Base-by-base conservation (phyloP, 805 yeast genomes). In the Lachancea mirantina region DNA sequence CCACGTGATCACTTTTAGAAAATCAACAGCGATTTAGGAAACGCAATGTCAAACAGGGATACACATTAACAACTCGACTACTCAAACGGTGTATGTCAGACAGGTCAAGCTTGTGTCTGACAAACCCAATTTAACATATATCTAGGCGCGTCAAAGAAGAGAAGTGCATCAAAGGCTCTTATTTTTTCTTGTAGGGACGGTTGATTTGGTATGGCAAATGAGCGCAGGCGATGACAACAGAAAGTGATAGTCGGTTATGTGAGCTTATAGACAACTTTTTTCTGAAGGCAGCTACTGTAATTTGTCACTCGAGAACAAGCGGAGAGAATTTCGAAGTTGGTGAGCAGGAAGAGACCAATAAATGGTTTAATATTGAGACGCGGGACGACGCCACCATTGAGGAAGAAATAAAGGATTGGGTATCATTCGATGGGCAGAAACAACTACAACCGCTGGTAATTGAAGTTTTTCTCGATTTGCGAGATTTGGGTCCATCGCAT, bases 391-490 rank as follows among this genome's bases (percentile, higher is more conserved):
- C 28, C 4, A 14, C 10, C 3, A 14, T 38, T 13, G 41, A 34
- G 19, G 21, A 28, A 4, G 38, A 34, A 19, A 67, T 67, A 34
- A 74, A 74, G 49, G 70, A 68, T 45, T 81, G 89, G 89, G 76
- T 76, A 50, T 70, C 76, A 47, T 49, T 76, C 14, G 73, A 74
- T 35, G 61, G 73, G 23, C 35, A 29, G 14, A 38, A 43, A 14
- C 36, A 46, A n/a, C 55, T 78, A 10, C 84, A 94, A 1, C 95
- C 96, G 2, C 66, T 92, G 55, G 83, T 92, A 10, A 68, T 92
- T 16, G 98, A 92, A 54, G 78, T 92, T 0, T 82, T 70, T 44
- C 62, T 85, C 36, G 94, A 84, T 50, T 63, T 84, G 34, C 61
- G 83, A 14, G 67, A 62, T 14, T 53, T 82, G 29, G 58, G 70